A percentile compares a stretch with the other conserved stretches of the same genome.
Evolutionary conservation across 441 rosid genomes (phyloP).

Genomic region (Erysimum cheiri): DNA sequence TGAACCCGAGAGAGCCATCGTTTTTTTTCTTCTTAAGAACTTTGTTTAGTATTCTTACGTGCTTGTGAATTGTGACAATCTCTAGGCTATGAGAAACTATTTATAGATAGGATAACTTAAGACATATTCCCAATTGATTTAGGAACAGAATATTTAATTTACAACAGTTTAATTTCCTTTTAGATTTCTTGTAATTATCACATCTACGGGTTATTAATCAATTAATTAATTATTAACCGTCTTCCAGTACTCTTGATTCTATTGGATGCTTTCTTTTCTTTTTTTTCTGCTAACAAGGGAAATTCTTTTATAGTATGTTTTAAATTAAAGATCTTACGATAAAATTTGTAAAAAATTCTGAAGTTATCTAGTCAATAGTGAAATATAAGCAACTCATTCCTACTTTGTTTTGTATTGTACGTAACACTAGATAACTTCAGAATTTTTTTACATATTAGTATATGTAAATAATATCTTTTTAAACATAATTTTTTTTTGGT

Average conservation of each 20-base stretch:
- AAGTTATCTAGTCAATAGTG: too few relatives aligned
- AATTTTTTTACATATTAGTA: too few relatives aligned
- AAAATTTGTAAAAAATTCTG: too few relatives aligned
- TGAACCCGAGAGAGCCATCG: conserved; percentile 30
- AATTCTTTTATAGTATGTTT: too few relatives aligned
- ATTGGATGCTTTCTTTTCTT: background rate
- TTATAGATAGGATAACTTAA: background rate
- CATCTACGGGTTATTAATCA: background rate
- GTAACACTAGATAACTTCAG: too few relatives aligned
- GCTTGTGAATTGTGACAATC: background rate
- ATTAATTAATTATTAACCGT: too few relatives aligned
- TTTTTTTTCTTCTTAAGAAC: background rate
- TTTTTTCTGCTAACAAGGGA: too few relatives aligned
- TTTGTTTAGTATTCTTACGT: background rate
- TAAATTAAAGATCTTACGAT: too few relatives aligned
- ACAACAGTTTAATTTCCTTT: background rate
- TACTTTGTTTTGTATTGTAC: too few relatives aligned
- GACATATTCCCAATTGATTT: background rate
- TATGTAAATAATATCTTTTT: too few relatives aligned
- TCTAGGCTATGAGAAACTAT: background rate
- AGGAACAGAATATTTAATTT: background rate
- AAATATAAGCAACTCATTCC: too few relatives aligned
- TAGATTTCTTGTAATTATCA: background rate
- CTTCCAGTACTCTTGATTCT: background rate
- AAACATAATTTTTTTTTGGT: too few relatives aligned